Conservation (phyloP, 345 rosid genomes). For the Citrus maxima region DNA sequence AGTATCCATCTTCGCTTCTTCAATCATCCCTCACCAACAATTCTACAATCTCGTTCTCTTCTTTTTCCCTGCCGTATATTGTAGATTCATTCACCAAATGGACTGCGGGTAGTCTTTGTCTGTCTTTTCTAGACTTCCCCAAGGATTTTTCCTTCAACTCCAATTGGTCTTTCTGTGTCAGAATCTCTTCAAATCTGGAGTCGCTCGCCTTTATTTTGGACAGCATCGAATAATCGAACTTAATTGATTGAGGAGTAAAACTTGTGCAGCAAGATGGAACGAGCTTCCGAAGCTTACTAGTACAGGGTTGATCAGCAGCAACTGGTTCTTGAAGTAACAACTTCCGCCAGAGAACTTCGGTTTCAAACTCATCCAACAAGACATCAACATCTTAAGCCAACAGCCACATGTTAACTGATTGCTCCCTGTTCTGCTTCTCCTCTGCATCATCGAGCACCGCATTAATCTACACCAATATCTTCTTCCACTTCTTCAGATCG, state of each 20-base stretch:
- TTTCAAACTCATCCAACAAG: slow-evolving; percentile 13
- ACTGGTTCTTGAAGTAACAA: neutral
- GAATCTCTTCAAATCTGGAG: slow-evolving; percentile 4
- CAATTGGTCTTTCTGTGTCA: neutral
- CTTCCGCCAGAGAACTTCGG: neutral
- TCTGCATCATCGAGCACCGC: slow-evolving; percentile 10
- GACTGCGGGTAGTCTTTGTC: neutral
- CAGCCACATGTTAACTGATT: slow-evolving; percentile 5
- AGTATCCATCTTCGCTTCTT: neutral
- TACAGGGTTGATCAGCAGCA: neutral
- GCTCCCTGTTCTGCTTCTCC: slow-evolving; percentile 8
- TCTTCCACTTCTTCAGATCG: slow-evolving; percentile 9
- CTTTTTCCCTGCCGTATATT: slow-evolving; percentile 27
- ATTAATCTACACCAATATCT: neutral
- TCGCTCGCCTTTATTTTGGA: neutral
- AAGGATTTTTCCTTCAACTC: neutral
- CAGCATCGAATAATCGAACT: neutral
- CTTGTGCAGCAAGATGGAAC: neutral
- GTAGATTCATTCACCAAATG: neutral
- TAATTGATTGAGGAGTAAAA: neutral
- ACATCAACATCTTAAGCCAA: slow-evolving; percentile 13
- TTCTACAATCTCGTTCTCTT: slow-evolving; percentile 11
- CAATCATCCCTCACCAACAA: neutral
- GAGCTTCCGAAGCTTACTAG: neutral
- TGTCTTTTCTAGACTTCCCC: neutral